Evolutionary conservation across 441 rosid genomes (phyloP), one percentile per base, ranked within the genome.

Genomic region (Manihot esculenta): DNA sequence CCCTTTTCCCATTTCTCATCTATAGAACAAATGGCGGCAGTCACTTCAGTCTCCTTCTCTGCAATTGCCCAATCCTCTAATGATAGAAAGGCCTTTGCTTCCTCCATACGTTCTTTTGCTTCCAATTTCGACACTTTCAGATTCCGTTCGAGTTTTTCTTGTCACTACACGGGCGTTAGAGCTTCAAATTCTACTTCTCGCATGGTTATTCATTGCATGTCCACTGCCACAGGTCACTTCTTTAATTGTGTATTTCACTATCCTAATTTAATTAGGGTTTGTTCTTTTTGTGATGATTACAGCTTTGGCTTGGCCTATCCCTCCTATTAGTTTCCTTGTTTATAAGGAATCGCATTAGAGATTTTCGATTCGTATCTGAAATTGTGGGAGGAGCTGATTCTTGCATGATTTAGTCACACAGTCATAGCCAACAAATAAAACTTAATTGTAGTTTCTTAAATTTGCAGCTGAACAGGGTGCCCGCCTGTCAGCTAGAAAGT

Each of bases 31-130:
- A 88, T 89, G 96, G 97, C 97, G 70, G 79, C 94, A n/a, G 83
- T 91, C 57, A 76, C 89, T 77, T 86, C 90, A 11, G 77, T 91
- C 33, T 88, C 93, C 17, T 86, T 91, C 71, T 71, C 93, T 51
- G 84, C 94, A 11, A 70, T 91, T 10, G 82, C 81, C 38, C 90
- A 83, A 53, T 73, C 92, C 27, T 66, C 77, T 23, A 45, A 64
- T n/a, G 68, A 62, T 0, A 81, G 84, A 68, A 82, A 78, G 71
- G 35, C 80, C 72, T 79, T 68, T 15, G 72, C 78, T 71, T 45
- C 82, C 6, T 63, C 83, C 61, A 65, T 80, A 53, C 84, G 82
- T 62, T 61, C 74, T 66, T 71, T 71, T 17, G 76, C 81, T 63
- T 84, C 88, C 42, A 61, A 23, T 64, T 51, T 73, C 65, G 83